phyloP scores from a whole-genome alignment of 1,284 basidiomycete species.

The Ceratobasidium sp. region DNA sequence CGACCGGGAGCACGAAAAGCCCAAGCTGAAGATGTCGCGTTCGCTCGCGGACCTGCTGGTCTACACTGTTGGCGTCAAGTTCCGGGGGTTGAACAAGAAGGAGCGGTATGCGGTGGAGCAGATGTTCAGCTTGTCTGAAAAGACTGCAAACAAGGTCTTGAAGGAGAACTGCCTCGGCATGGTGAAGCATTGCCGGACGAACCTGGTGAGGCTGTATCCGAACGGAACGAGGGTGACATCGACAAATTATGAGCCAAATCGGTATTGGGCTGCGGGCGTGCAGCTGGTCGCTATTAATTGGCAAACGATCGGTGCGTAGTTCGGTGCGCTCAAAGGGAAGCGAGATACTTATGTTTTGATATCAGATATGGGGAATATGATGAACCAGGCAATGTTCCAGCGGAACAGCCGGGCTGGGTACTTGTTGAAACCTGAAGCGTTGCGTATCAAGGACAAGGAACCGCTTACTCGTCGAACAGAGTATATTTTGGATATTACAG shows the following conservation, averaged over 20 bases:
- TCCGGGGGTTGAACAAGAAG: slow-evolving; percentile 90
- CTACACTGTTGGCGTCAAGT: slow-evolving; percentile 97
- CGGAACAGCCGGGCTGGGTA: slow-evolving; percentile 88
- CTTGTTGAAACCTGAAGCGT: slow-evolving; percentile 86
- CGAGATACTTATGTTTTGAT: slow-evolving; percentile 5
- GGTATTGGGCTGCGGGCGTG: slow-evolving; percentile 89
- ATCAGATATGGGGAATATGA: slow-evolving; percentile 84
- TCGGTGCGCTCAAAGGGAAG: neutral
- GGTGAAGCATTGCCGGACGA: slow-evolving; percentile 87
- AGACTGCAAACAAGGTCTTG: slow-evolving; percentile 65
- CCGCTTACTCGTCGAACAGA: slow-evolving; percentile 65
- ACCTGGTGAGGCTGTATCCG: slow-evolving; percentile 72
- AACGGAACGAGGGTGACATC: slow-evolving; percentile 84
- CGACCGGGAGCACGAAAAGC: slow-evolving; percentile 39
- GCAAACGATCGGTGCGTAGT: slow-evolving; percentile 88
- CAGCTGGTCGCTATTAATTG: slow-evolving; percentile 98
- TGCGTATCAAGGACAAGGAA: slow-evolving; percentile 75
- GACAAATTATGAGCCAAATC: slow-evolving; percentile 90
- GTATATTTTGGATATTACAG: slow-evolving; percentile 72
- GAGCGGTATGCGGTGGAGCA: slow-evolving; percentile 88
- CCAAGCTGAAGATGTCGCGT: slow-evolving; percentile 72
- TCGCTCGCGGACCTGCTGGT: slow-evolving; percentile 82
- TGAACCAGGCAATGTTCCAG: slow-evolving; percentile 95
- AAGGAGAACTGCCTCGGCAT: slow-evolving; percentile 74
- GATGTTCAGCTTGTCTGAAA: slow-evolving; percentile 94